Percentiles rank a stretch among this genome's conserved stretches.
Conservation (phyloP, 768 basidiomycete species). For the Podaxis sp. region DNA sequence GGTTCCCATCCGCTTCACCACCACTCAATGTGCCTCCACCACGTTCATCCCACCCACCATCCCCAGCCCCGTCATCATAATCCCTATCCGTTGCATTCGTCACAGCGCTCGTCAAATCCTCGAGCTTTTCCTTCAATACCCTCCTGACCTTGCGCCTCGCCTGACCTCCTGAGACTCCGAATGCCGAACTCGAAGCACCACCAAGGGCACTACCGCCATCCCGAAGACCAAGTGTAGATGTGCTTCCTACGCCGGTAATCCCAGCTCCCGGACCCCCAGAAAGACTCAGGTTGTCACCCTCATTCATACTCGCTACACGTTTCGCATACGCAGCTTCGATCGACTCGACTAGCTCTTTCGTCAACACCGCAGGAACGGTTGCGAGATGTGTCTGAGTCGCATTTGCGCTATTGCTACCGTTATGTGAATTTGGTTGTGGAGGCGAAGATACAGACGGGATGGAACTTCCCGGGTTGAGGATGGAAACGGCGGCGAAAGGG, state of each 20-base stretch:
- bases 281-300: not conserved
- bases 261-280: not conserved
- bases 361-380: conserved; percentile 28
- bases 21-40: conserved; percentile 19
- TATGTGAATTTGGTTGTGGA: conserved; percentile 12
- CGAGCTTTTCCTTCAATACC: conserved; percentile 57
- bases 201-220: not conserved
- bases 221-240: not conserved
- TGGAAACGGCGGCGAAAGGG: conserved; percentile 13
- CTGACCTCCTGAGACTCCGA: conserved; percentile 23
- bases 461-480: conserved; percentile 2
- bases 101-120: conserved; percentile 35
- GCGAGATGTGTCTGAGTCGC: conserved; percentile 14
- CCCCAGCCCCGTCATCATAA: conserved; percentile 20
- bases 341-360: conserved; percentile 39
- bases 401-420: conserved; percentile 11
- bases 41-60: conserved; percentile 25
- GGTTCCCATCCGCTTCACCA: conserved; percentile 17
- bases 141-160: conserved; percentile 57
- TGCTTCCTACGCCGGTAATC: not conserved
- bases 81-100: conserved; percentile 11
- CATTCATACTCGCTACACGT: conserved; percentile 8
- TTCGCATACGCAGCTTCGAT: conserved; percentile 46
- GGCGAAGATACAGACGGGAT: not conserved
- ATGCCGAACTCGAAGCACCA: not conserved